Evolutionary conservation across 164 flowering plant genomes (phyloP), one percentile per base, ranked within the genome.

Genomic region (Berberis vulgaris): DNA sequence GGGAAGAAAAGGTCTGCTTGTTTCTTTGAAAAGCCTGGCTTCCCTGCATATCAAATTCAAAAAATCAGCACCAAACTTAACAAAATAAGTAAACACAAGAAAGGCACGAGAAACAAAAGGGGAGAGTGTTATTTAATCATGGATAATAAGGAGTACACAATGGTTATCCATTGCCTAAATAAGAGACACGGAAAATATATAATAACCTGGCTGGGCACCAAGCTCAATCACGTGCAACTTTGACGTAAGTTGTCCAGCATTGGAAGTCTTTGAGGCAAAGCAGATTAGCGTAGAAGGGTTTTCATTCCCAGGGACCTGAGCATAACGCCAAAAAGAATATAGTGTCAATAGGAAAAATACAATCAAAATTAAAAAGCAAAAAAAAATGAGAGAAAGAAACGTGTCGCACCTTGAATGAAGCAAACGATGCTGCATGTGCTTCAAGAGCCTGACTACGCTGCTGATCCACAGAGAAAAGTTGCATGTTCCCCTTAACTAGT

Each of bases 361-460:
- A 26, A 26, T 26, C 26, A 26, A 26, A 63, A 52, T 49, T 7
- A 49, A 45, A 55, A 42, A 64, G 8, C n/a, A 26, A 13, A 49
- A 26, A 26, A 11, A 45, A 5, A 57, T 12, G n/a, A 11, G 43
- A 46, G 65, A 54, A 13, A 41, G 44, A 64, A 10, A 81, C 26
- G 0, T 26, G 26, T 26, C 26, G 1, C 54, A 94, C 99, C 75
- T 87, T 95, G 61, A 82, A 78, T 40, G 83, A 64, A 64, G 97
- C 97, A 81, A 87, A 95, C 67, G 99, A 76, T 54, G 99, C 97
- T 65, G 97, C 97, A 82, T 95, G 99, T 55, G 99, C 99, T 80
- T 95, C 99, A 70, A 95, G 94, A 75, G 97, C 97, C 81, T 95
- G 99, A 77, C 99, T 95, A 39, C 99, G 96, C 75, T 95, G 93